Conservation (phyloP, 306 rosid species). For the Casuarina cunninghamiana region DNA sequence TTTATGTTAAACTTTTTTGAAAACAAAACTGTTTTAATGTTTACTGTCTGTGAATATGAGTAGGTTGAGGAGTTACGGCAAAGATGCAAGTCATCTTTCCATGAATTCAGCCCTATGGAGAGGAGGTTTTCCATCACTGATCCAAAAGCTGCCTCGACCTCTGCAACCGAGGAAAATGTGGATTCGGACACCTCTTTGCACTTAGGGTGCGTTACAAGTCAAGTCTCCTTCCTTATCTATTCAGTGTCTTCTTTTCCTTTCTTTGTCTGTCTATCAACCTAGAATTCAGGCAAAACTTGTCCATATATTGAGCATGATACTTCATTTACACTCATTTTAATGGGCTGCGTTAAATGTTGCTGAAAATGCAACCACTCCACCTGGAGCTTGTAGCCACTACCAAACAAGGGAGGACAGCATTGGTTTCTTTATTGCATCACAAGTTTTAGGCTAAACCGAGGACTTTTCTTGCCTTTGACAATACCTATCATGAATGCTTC, state of each 20-base stretch:
- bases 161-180: conserved; percentile 43
- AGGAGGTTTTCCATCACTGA: conserved; percentile 27
- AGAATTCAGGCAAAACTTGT: neutral
- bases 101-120: conserved; percentile 36
- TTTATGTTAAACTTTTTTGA: neutral
- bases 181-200: conserved; percentile 62
- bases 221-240: neutral
- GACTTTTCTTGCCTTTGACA: neutral
- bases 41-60: neutral
- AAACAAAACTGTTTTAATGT: neutral
- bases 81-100: conserved; percentile 31
- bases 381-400: neutral
- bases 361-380: neutral
- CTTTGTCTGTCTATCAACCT: neutral
- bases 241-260: neutral
- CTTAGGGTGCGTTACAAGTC: conserved; percentile 46
- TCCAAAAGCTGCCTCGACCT: conserved; percentile 30
- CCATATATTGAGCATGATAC: neutral
- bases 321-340: neutral
- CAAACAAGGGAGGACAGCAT: neutral
- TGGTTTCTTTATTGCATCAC: neutral
- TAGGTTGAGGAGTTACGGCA: conserved; percentile 47
- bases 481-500: neutral
- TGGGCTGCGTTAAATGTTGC: neutral
- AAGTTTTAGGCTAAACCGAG: neutral